Evolutionary conservation across 2,329 filamentous ascomycete species (phyloP), one percentile per base, ranked within the genome.

Genomic region (Claviceps paspali): DNA sequence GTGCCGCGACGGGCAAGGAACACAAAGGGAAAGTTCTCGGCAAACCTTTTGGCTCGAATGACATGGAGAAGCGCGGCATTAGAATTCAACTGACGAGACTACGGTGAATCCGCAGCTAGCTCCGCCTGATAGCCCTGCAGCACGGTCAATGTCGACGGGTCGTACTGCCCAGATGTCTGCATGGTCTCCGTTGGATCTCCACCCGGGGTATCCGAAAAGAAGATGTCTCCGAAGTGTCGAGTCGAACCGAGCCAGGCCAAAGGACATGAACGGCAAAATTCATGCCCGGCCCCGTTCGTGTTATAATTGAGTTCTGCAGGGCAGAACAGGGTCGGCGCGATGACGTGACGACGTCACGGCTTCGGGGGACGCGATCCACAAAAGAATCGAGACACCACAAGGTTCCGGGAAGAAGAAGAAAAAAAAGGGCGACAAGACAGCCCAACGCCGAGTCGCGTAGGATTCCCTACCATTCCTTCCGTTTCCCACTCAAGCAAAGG

Each of bases 311-410:
- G 19, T 12, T 19, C 10, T 19, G 17, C 23, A 34, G 10, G 14
- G 24, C 9, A 10, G 30, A n/a, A n/a, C n/a, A n/a, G n/a, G n/a
- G n/a, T n/a, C n/a, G n/a, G n/a, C n/a, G n/a, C n/a, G 9, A 34
- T 26, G 24, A 18, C 28, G 28, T 29, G 27, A 34, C 38, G 34
- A 40, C 34, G 34, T 40, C 38, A 40, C 38, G 30, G 24, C 24
- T 14, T 23, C 9, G 32, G 29, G 36, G 29, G 5, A 5, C 21
- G 21, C 8, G n/a, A n/a, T n/a, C n/a, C n/a, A n/a, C n/a, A n/a
- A n/a, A n/a, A n/a, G n/a, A 19, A 5, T 26, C 7, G 29, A 21
- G 29, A 19, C 18, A 8, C 18, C 14, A 9, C 8, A 8, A 5
- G 21, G 21, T 22, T 22, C 21, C 19, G n/a, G 11, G 17, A n/a